A percentile compares a stretch with the other conserved stretches of the same genome.
Evolutionary conservation across 495 filamentous ascomycete genomes (phyloP).

Genomic region (Neurospora sp.): DNA sequence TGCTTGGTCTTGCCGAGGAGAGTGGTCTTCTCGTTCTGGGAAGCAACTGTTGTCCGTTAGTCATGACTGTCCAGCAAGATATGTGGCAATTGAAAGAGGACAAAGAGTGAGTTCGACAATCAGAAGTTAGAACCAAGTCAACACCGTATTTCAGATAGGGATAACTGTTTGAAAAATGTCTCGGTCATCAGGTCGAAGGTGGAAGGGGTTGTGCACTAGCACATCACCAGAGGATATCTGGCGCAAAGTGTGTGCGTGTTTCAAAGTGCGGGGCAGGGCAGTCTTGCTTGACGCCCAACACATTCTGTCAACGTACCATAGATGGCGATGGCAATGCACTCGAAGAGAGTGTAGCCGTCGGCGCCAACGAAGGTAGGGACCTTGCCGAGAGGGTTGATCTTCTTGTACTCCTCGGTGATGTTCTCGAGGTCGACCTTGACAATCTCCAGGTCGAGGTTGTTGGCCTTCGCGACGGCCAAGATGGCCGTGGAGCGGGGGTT

Average conservation of each 20-base stretch:
- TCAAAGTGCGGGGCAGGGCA: slow-evolving; percentile 16
- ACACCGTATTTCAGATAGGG: slow-evolving; percentile 93
- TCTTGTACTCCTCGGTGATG: slow-evolving; percentile 63
- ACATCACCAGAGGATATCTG: neutral
- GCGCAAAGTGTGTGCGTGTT: neutral
- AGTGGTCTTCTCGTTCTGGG: slow-evolving; percentile 99
- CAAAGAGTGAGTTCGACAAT: slow-evolving; percentile 21
- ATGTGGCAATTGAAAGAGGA: slow-evolving; percentile 4
- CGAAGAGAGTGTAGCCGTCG: slow-evolving; percentile 82
- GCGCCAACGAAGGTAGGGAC: slow-evolving; percentile 85
- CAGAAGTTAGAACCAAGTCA: slow-evolving; percentile 57
- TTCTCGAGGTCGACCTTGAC: slow-evolving; percentile 56
- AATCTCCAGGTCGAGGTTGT: slow-evolving; percentile 80
- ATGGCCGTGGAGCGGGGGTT: slow-evolving; percentile 85
- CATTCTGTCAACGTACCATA: slow-evolving; percentile 63
- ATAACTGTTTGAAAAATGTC: slow-evolving; percentile 81
- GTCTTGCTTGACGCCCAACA: slow-evolving; percentile 2
- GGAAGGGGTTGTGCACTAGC: neutral
- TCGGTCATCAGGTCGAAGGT: slow-evolving; percentile 59
- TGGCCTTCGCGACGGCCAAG: slow-evolving; percentile 89
- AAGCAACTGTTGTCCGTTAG: slow-evolving; percentile 63
- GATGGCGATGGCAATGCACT: slow-evolving; percentile 91
- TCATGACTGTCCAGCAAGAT: slow-evolving; percentile 16
- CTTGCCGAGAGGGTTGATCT: slow-evolving; percentile 80
- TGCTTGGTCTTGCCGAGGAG: slow-evolving; percentile 99